Evolutionary conservation across 2,329 filamentous ascomycete genomes (phyloP).

Genomic region (Arthroderma uncinatum): DNA sequence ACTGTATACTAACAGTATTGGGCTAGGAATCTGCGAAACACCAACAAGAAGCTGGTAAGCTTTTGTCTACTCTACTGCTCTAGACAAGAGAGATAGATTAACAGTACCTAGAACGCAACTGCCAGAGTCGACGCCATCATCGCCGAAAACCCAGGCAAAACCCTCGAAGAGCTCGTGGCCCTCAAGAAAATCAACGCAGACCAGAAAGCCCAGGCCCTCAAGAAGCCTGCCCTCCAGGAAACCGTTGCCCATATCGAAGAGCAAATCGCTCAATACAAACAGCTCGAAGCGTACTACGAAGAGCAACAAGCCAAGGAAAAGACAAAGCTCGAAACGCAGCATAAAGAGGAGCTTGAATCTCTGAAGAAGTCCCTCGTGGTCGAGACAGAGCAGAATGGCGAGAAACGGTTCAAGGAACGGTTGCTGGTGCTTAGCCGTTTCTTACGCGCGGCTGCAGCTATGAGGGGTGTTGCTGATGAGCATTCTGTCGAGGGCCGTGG

Average conservation of each 20-base stretch:
- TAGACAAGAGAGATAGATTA: background rate
- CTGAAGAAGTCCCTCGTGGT: slow-evolving; percentile 40
- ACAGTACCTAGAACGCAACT: slow-evolving; percentile 40
- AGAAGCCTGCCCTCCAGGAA: slow-evolving; percentile 51
- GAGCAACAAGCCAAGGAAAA: slow-evolving; percentile 46
- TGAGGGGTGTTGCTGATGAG: slow-evolving; percentile 48
- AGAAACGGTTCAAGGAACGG: slow-evolving; percentile 43
- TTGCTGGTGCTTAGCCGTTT: slow-evolving; percentile 51
- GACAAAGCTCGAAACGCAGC: slow-evolving; percentile 43
- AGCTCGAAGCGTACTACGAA: slow-evolving; percentile 49
- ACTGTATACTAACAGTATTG: slow-evolving; percentile 3
- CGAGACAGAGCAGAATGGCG: slow-evolving; percentile 38
- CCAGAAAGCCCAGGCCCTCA: slow-evolving; percentile 52
- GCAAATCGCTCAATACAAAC: slow-evolving; percentile 49
- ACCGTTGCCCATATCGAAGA: slow-evolving; percentile 49
- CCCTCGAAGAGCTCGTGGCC: slow-evolving; percentile 52
- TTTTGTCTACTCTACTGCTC: background rate
- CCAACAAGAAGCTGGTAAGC: slow-evolving; percentile 88
- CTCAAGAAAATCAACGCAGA: slow-evolving; percentile 54
- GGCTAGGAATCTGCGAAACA: slow-evolving; percentile 71
- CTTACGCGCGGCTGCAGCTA: slow-evolving; percentile 50
- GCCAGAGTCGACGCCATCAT: slow-evolving; percentile 51
- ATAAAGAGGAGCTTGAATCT: slow-evolving; percentile 46
- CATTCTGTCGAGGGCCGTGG: slow-evolving; percentile 48
- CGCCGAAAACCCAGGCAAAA: slow-evolving; percentile 48